Base-by-base conservation (phyloP, 306 rosid genomes). In the Erythrophleum fordii region DNA sequence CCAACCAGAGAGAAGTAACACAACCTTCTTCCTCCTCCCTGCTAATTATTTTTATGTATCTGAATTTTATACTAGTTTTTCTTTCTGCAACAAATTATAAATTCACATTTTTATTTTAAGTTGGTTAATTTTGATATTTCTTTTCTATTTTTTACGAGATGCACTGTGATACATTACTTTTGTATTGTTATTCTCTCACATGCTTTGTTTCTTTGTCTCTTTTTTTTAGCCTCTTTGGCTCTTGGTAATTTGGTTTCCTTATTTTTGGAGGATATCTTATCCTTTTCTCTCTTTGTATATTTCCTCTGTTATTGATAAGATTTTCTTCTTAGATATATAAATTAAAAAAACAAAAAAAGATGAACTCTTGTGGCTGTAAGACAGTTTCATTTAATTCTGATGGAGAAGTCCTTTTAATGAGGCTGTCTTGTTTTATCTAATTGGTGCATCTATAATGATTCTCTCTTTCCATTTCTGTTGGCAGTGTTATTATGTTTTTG, bases 1-100 rank as follows among this genome's bases (percentile, higher is more conserved):
- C 99, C 99, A 51, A 85, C 96, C 42, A 83, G 82, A 89, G 99
- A 93, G 68, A 95, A 95, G 99, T 95, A 95, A 84, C 73, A 81
- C 51, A 78, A 28, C 77, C 45, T 39, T 53, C 48, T n/a, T 84
- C 44, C 60, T 65, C 62, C 71, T 78, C 35, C 67, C 53, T 41
- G 70, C 59, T 59, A 72, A 49, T 77, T 52, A 61, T 17, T 77
- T 69, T 77, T 55, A 56, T 55, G 61, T 42, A 55, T 55, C 34
- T 45, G 44, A 53, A n/a, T 68, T 42, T 82, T 61, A 11, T 69
- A 13, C 6, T 73, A 42, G 49, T 73, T 83, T 78, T 72, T 28
- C 8, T 31, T 56, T 17, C 51, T 22, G 64, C 53, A 31, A 39
- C 23, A 29, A 56, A 25, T 65, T 73, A 26, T 72, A 34, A 65